Conservation (phyloP, 2,329 filamentous ascomycete genomes). For the Paecilomyces niveus region DNA sequence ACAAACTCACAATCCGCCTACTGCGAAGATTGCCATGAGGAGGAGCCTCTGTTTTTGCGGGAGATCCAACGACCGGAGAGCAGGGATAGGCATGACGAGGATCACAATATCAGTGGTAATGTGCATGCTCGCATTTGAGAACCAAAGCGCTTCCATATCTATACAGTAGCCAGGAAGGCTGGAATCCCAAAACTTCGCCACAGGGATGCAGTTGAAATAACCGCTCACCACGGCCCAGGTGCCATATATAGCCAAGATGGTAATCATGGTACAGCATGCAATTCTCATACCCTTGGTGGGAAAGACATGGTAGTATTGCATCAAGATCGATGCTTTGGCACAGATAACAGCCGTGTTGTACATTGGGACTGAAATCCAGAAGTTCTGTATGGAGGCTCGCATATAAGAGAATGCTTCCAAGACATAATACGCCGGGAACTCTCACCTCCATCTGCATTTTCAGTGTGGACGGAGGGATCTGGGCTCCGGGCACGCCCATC, state of each 20-base stretch:
- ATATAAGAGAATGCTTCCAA: neutral
- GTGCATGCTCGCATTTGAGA: constrained; percentile 38
- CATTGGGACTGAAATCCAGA: constrained; percentile 32
- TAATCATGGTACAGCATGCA: constrained; percentile 32
- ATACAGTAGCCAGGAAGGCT: constrained; percentile 28
- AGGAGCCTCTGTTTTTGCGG: constrained; percentile 36
- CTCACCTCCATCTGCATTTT: constrained; percentile 26
- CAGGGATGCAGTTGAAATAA: constrained; percentile 29
- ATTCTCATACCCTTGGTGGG: constrained; percentile 25
- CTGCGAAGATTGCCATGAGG: constrained; percentile 36
- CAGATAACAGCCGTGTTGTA: constrained; percentile 31
- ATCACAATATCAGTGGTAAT: constrained; percentile 39
- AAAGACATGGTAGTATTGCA: constrained; percentile 44
- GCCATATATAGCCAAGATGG: constrained; percentile 25
- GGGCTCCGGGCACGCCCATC: constrained; percentile 26
- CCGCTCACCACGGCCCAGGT: constrained; percentile 29
- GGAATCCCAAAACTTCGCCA: constrained; percentile 28
- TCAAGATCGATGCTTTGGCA: constrained; percentile 43
- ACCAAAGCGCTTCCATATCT: constrained; percentile 34
- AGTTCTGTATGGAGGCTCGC: constrained; percentile 15
- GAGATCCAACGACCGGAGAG: constrained; percentile 32
- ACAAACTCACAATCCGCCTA: constrained; percentile 29
- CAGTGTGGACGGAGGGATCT: constrained; percentile 22
- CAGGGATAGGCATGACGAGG: constrained; percentile 39
- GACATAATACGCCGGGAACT: neutral